Evolutionary conservation across 441 rosid genomes (phyloP), one percentile per base, ranked within the genome.

Genomic region (Caryocar brasiliense): DNA sequence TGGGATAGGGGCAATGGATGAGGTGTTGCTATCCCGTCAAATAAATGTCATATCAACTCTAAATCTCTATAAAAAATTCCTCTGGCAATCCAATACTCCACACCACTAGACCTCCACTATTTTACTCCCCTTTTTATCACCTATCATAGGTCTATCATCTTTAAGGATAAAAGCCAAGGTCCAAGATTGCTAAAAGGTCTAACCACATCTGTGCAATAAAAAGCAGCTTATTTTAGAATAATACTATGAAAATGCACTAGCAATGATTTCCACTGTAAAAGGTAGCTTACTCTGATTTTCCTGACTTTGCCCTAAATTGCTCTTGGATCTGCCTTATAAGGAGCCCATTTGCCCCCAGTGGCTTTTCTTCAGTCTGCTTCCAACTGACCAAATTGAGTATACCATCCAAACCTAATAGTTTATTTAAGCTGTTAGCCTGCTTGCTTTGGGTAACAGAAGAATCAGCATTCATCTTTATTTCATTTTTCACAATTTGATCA

Each of bases 311-410:
- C 82, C 74, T 85, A 61, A 92, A 83, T 75, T 82, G 92, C 77
- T 92, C 97, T 62, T 88, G 95, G 52, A 92, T 92, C 59, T 78
- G 95, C 91, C 69, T 79, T 62, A 88, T 88, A 52, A 88, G 98
- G 65, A 88, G 87, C 53, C 95, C 92, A 71, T 88, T 88, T 70
- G 99, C 95, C 57, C 95, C 99, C 41, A 83, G 62, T 28, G 99
- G 77, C 65, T 82, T 92, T 72, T 92, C 99, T 65, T 88, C 95
- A 19, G 79, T 62, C 56, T 85, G 95, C 70, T 78, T 88, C 84
- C 97, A 73, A 34, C 58, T 82, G 58, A 92, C 95, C 26, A 88
- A 66, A 67, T 83, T 92, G 61, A 88, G 85, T 68, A 92, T 85
- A 60, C 97, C 99, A 51, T 92, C 97, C 67, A 92, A 74, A 50